These are phyloP conservation scores for Geosmithia morbida DNA, from an alignment of 2,329 filamentous ascomycete genomes.

Conservation along the genomic window DNA sequence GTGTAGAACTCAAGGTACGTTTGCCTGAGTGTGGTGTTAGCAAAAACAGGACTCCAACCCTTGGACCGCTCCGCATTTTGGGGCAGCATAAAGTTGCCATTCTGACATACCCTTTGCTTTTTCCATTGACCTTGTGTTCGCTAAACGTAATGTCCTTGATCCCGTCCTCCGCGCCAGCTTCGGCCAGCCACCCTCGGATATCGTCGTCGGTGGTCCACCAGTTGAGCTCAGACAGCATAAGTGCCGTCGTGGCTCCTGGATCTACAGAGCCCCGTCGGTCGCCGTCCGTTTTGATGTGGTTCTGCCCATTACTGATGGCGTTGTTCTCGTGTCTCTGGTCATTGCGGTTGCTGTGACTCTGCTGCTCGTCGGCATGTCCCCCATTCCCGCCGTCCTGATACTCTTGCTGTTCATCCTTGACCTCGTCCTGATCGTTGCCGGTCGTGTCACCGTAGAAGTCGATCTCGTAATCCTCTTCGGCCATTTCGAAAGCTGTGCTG, in stretches of 20 bases:
- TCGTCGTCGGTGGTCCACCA: slow-evolving; percentile 99
- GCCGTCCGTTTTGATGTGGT: slow-evolving; percentile 17
- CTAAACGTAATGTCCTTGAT: slow-evolving; percentile 91
- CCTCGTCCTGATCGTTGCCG: slow-evolving; percentile 22
- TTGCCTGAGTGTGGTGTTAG: slow-evolving; percentile 28
- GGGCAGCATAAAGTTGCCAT: slow-evolving; percentile 4
- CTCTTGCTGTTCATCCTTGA: slow-evolving; percentile 8
- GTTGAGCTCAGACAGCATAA: slow-evolving; percentile 79
- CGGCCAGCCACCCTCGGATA: slow-evolving; percentile 70
- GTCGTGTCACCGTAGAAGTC: slow-evolving; percentile 54
- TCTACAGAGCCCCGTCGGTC: slow-evolving; percentile 46
- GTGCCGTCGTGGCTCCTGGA: slow-evolving; percentile 47
- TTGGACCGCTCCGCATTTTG: background rate
- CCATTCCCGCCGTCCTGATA: slow-evolving; percentile 17
- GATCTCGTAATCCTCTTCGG: slow-evolving; percentile 59
- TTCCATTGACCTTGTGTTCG: slow-evolving; percentile 97
- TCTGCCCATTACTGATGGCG: slow-evolving; percentile 26
- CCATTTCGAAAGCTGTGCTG: slow-evolving; percentile 29
- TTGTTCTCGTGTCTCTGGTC: slow-evolving; percentile 26
- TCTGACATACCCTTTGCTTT: slow-evolving; percentile 79
- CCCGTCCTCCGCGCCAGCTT: slow-evolving; percentile 70
- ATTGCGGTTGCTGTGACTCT: slow-evolving; percentile 9
- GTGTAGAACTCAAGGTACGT: slow-evolving; percentile 77
- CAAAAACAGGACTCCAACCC: background rate
- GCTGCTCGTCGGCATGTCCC: slow-evolving; percentile 24